Evolutionary conservation across 441 rosid species (phyloP).

Genomic region (Croton laevigatus): DNA sequence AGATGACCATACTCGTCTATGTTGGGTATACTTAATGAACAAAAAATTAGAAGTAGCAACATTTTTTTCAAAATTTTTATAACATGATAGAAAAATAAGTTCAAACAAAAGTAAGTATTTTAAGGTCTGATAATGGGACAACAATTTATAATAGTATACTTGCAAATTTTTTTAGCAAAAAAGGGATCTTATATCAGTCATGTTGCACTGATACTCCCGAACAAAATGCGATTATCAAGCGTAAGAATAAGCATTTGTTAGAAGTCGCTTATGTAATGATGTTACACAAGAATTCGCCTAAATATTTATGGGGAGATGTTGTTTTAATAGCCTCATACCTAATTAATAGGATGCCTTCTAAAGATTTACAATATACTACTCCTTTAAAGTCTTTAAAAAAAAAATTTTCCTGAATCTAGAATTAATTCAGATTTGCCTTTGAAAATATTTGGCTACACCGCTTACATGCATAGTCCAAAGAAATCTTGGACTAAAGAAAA

Average conservation of each 20-base stretch:
- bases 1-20: slow-evolving; percentile 1
- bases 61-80: background rate
- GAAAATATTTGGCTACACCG: slow-evolving; percentile 1
- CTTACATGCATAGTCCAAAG: background rate
- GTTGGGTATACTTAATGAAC: background rate
- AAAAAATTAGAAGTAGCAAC: background rate
- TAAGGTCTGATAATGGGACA: background rate
- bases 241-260: slow-evolving; percentile 3
- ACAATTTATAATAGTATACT: background rate
- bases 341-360: background rate
- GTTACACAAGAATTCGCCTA: background rate
- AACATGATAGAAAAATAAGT: background rate
- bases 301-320: background rate
- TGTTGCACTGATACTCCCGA: background rate
- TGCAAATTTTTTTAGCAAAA: background rate
- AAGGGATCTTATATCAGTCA: background rate
- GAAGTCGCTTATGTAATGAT: background rate
- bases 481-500: background rate
- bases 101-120: background rate
- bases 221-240: background rate
- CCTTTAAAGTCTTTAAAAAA: background rate
- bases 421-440: background rate
- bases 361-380: background rate
- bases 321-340: background rate
- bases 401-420: background rate